Conservation (phyloP, 1,139 yeast species). For the Hansenula lynferdii region DNA sequence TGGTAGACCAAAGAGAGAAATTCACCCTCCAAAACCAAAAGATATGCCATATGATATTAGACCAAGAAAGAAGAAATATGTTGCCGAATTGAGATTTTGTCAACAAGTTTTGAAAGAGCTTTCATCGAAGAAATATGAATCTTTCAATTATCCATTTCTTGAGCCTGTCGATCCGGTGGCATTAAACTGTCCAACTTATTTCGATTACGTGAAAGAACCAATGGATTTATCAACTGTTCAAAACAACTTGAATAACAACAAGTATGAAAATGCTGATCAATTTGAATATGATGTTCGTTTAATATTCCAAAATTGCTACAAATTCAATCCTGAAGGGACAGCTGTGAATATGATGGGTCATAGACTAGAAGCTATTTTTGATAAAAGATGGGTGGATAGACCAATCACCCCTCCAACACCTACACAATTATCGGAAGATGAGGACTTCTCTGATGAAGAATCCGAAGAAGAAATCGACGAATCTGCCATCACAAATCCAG, state of each 20-base stretch:
- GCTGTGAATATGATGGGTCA: slow-evolving; percentile 97
- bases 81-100: slow-evolving; percentile 85
- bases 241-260: slow-evolving; percentile 75
- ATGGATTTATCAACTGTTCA: slow-evolving; percentile 93
- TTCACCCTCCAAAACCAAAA: slow-evolving; percentile 94
- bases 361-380: slow-evolving; percentile 77
- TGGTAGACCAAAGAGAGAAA: slow-evolving; percentile 86
- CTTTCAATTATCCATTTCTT: slow-evolving; percentile 83
- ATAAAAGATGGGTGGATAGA: slow-evolving; percentile 83
- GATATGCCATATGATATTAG: slow-evolving; percentile 88
- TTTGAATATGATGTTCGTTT: slow-evolving; percentile 80
- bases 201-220: slow-evolving; percentile 80
- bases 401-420: slow-evolving; percentile 73
- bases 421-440: slow-evolving; percentile 28
- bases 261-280: slow-evolving; percentile 84
- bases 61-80: slow-evolving; percentile 89
- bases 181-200: slow-evolving; percentile 84
- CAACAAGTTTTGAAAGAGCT: slow-evolving; percentile 80
- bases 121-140: slow-evolving; percentile 75
- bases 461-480: slow-evolving; percentile 71
- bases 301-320: slow-evolving; percentile 84
- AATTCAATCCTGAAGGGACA: slow-evolving; percentile 92
- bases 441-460: slow-evolving; percentile 46
- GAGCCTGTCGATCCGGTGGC: slow-evolving; percentile 96
- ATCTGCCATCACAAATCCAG: slow-evolving; percentile 72